Conservation (phyloP, 2,329 filamentous ascomycete species). For the Aureobasidium mangrovei region DNA sequence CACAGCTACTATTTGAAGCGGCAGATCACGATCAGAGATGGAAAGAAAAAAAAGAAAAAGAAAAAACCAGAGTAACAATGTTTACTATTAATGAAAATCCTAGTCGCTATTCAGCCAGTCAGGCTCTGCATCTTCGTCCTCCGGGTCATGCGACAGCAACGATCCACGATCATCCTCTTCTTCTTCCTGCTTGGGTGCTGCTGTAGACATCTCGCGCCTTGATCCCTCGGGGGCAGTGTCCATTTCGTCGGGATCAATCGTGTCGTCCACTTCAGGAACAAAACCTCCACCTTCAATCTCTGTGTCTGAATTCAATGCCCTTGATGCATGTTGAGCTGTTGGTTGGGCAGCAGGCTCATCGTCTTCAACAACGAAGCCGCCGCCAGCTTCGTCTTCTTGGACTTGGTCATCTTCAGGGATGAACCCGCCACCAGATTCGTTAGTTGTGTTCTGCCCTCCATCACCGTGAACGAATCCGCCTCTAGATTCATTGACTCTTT, state of each 20-base stretch:
- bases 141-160: constrained; percentile 52
- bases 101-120: constrained; percentile 43
- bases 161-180: constrained; percentile 38
- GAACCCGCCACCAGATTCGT: constrained; percentile 24
- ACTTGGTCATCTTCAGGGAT: constrained; percentile 21
- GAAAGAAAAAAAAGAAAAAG: not conserved
- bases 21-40: not conserved
- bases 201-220: not conserved
- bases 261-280: constrained; percentile 19
- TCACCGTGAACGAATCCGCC: constrained; percentile 13
- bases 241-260: constrained; percentile 25
- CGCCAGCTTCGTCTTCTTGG: constrained; percentile 11
- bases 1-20: not conserved
- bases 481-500: constrained; percentile 18
- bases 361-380: constrained; percentile 17
- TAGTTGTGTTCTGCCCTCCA: not conserved
- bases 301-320: not conserved
- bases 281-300: constrained; percentile 16
- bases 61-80: not conserved
- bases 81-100: not conserved
- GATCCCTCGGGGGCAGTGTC: not conserved
- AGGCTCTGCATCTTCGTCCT: constrained; percentile 57
- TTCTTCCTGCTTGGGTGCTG: constrained; percentile 1
- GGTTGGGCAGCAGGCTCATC: not conserved
- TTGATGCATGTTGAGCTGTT: not conserved